Conservation (phyloP, 164 flowering plant species). For the Houttuynia cordata region DNA sequence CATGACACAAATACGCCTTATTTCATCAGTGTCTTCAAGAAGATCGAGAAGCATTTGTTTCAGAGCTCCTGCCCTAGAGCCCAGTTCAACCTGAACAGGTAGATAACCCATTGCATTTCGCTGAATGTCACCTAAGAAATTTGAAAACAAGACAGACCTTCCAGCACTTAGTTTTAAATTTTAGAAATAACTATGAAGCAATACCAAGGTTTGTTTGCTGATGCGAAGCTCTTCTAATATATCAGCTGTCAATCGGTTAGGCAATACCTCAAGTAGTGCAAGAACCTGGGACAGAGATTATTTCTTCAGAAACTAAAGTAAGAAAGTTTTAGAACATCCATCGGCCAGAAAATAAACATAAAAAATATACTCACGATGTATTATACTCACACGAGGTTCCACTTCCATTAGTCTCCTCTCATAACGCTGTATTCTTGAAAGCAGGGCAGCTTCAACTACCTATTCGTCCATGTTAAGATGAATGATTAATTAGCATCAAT, state of each 20-base stretch:
- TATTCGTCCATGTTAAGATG: slow-evolving; percentile 7
- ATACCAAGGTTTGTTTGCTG: slow-evolving; percentile 91
- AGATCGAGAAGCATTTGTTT: slow-evolving; percentile 96
- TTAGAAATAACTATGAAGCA: too few species aligned
- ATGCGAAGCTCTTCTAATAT: slow-evolving; percentile 86
- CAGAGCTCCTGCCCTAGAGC: slow-evolving; percentile 86
- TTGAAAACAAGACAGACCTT: not conserved
- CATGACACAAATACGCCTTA: slow-evolving; percentile 85
- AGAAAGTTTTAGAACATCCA: not conserved
- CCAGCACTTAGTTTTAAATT: not conserved
- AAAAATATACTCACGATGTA: slow-evolving; percentile 31
- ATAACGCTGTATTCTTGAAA: slow-evolving; percentile 72
- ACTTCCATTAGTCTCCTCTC: slow-evolving; percentile 70
- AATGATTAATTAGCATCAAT: not conserved
- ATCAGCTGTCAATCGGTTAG: slow-evolving; percentile 76
- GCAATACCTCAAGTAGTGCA: slow-evolving; percentile 78
- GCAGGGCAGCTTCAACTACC: slow-evolving; percentile 97
- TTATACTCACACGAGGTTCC: slow-evolving; percentile 99
- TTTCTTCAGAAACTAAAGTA: not conserved
- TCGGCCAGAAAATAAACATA: not conserved
- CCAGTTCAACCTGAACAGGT: slow-evolving; percentile 69
- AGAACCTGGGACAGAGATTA: slow-evolving; percentile 46
- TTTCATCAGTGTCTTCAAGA: slow-evolving; percentile 89
- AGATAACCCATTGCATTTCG: slow-evolving; percentile 2
- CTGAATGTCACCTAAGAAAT: not conserved